phyloP scores from a whole-genome alignment of 345 rosid genomes.

The Sonneratia caseolaris region DNA sequence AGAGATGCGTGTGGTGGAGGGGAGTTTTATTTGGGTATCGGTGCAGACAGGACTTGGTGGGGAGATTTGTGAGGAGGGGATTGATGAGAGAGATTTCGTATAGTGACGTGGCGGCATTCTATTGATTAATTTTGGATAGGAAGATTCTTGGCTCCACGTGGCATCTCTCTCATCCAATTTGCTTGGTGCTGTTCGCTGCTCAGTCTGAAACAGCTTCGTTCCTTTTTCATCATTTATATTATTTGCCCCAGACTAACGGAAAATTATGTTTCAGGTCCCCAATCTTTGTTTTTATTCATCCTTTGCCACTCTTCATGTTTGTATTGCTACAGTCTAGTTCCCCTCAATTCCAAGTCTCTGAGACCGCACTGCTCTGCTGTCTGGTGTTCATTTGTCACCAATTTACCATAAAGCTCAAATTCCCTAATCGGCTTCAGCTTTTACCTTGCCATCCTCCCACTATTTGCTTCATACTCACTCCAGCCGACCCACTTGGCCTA shows the following conservation, averaged over 20 bases:
- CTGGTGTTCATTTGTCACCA: no score
- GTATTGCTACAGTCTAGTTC: no score
- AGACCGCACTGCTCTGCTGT: no score
- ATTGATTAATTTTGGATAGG: constrained; percentile 39
- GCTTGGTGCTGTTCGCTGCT: neutral
- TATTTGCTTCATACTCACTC: no score
- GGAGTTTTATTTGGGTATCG: neutral
- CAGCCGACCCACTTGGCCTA: neutral
- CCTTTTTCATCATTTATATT: no score
- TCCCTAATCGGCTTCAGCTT: no score
- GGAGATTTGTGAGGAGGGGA: constrained; percentile 22
- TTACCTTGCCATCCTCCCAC: no score
- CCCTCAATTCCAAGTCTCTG: no score
- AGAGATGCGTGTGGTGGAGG: constrained; percentile 4
- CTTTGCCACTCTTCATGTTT: neutral
- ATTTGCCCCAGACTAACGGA: no score
- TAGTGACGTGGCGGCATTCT: constrained; percentile 25
- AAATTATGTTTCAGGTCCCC: neutral
- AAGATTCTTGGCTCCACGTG: constrained; percentile 9
- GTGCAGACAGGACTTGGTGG: neutral
- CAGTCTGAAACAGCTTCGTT: no score
- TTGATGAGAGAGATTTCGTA: constrained; percentile 20
- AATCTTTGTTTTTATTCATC: neutral
- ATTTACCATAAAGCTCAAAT: no score
- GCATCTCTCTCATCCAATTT: neutral